Evolutionary conservation across 495 filamentous ascomycete species (phyloP), one percentile per base, ranked within the genome.

Genomic region (Hypoxylon cercidicola): DNA sequence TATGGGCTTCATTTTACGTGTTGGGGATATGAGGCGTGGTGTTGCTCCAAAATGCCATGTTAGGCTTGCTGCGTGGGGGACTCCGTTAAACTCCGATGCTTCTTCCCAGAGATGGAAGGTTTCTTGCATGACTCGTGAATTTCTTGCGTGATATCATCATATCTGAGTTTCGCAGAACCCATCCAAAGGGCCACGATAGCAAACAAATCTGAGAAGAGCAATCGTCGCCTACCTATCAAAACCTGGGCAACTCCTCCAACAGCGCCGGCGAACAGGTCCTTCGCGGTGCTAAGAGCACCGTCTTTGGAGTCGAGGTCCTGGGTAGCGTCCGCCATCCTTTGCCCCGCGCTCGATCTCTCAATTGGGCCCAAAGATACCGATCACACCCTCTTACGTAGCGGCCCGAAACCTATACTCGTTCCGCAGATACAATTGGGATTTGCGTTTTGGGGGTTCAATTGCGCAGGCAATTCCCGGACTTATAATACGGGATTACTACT

Each of bases 221-320:
- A 15, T 43, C 0, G 25, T 49, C 62, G 85, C 90, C 76, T 78
- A 97, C 95, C 95, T 64, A 97, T 84, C 57, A 99, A 78, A 35
- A 99, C 95, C 77, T 98, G 96, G 19, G 96, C 94, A 66, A 97
- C 84, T 55, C 95, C 95, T 61, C 95, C 95, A 10, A 86, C 90
- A 59, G 96, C 95, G 54, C 95, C 95, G 18, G 95, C 87, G 72
- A 93, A 88, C 55, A 98, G 80, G 77, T 99, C 96, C 80, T 99
- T 99, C 68, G 89, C 72, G n/a, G 92, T 92, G 68, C 81, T 78
- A 51, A 74, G 59, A 43, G 71, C 75, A 19, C 66, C 57, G 59
- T 65, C 74, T 39, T 71, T 72, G 35, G 68, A 56, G 18, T 77
- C 75, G 45, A 78, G 49, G 44, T 79, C 77, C 56, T 73, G 73